Evolutionary conservation across 805 yeast species (phyloP).

Genomic region (Lachancea lanzarotensis): DNA sequence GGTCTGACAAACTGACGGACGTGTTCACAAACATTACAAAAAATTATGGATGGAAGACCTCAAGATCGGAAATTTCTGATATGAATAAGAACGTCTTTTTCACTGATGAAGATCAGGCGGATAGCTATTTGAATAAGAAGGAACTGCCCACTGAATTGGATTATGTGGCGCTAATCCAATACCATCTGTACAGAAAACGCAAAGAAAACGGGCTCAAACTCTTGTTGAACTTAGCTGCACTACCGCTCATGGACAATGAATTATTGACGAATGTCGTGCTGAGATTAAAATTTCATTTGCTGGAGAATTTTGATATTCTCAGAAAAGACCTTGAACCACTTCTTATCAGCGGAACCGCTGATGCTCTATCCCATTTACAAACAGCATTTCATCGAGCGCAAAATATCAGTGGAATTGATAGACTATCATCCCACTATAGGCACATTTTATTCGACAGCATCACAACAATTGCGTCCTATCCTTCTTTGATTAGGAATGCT

Average conservation of each 20-base stretch:
- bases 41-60: slow-evolving; percentile 20
- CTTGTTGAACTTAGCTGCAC: slow-evolving; percentile 22
- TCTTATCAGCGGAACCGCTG: slow-evolving; percentile 7
- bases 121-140: slow-evolving; percentile 25
- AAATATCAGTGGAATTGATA: slow-evolving; percentile 16
- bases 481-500: slow-evolving; percentile 13
- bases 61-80: neutral
- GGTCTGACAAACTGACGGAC: slow-evolving; percentile 32
- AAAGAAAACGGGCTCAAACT: slow-evolving; percentile 14
- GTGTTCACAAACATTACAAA: slow-evolving; percentile 25
- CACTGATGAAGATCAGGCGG: slow-evolving; percentile 27
- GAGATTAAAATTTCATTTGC: slow-evolving; percentile 22
- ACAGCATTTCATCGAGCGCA: slow-evolving; percentile 14
- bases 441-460: slow-evolving; percentile 16
- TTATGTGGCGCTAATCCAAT: slow-evolving; percentile 22
- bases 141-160: slow-evolving; percentile 26
- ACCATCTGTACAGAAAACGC: slow-evolving; percentile 18
- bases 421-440: slow-evolving; percentile 16
- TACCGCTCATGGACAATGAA: slow-evolving; percentile 13
- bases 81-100: slow-evolving; percentile 11
- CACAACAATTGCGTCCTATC: slow-evolving; percentile 13
- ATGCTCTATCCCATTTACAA: slow-evolving; percentile 10
- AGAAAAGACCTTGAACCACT: slow-evolving; percentile 13
- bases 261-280: slow-evolving; percentile 17
- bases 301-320: slow-evolving; percentile 20